These are phyloP conservation scores for Trichoderma breve DNA, from an alignment of 2,329 filamentous ascomycete genomes.

Conservation along the genomic window DNA sequence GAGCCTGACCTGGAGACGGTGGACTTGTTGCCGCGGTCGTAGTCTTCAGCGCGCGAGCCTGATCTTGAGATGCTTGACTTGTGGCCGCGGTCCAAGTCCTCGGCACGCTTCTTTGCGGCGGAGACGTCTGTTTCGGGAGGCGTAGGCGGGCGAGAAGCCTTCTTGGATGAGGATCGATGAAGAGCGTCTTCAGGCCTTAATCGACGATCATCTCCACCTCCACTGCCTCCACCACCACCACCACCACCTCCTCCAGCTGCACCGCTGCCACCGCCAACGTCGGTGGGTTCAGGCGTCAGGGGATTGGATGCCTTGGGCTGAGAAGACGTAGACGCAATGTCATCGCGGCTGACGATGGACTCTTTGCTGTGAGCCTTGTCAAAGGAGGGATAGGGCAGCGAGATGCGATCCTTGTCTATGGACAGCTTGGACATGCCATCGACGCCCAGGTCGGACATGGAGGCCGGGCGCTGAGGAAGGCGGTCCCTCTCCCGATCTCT, in stretches of 20 bases:
- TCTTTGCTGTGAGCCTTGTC: slow-evolving; percentile 93
- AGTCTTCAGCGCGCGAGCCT: slow-evolving; percentile 45
- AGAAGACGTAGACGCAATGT: slow-evolving; percentile 38
- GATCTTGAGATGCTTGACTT: slow-evolving; percentile 45
- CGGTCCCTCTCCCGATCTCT: slow-evolving; percentile 35
- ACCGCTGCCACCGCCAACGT: slow-evolving; percentile 56
- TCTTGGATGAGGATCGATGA: slow-evolving; percentile 39
- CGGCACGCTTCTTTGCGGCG: slow-evolving; percentile 38
- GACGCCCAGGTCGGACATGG: slow-evolving; percentile 49
- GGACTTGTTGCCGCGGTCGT: slow-evolving; percentile 32
- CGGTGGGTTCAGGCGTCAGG: slow-evolving; percentile 69
- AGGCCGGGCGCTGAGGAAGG: slow-evolving; percentile 28
- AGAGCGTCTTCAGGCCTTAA: slow-evolving; percentile 49
- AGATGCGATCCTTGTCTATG: slow-evolving; percentile 45
- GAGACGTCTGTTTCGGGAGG: slow-evolving; percentile 63
- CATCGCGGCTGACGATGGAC: slow-evolving; percentile 64
- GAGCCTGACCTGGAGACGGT: slow-evolving; percentile 45
- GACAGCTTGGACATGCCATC: slow-evolving; percentile 39
- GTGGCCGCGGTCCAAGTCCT: slow-evolving; percentile 28
- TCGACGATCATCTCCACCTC: slow-evolving; percentile 46
- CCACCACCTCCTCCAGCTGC: slow-evolving; percentile 44
- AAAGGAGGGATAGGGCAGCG: slow-evolving; percentile 74
- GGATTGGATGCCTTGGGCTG: slow-evolving; percentile 34
- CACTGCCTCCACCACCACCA: slow-evolving; percentile 46
- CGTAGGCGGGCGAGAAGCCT: slow-evolving; percentile 54